phyloP scores from a whole-genome alignment of 2,329 filamentous ascomycete genomes.

The Fusarium clavum region DNA sequence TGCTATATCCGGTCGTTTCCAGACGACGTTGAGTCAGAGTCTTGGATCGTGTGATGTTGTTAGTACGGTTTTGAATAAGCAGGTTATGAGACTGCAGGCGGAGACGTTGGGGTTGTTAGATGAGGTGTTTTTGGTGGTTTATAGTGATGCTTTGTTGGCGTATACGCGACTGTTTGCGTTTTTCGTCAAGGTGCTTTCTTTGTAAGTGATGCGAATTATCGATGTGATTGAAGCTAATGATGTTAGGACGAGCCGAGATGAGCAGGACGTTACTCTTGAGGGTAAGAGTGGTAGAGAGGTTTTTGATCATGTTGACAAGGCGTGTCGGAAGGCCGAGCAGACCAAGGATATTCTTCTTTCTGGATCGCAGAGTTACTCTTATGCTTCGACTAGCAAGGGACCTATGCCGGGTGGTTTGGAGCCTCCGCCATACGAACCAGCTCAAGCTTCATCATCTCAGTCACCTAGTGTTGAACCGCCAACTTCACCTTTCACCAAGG shows the following conservation, averaged over 20 bases:
- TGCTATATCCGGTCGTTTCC: conserved; percentile 48
- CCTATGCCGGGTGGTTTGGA: conserved; percentile 20
- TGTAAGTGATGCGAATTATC: conserved; percentile 34
- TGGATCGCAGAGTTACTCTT: neutral
- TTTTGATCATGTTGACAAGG: conserved; percentile 36
- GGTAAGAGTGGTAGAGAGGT: conserved; percentile 29
- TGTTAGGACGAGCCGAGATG: conserved; percentile 28
- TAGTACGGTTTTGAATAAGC: conserved; percentile 49
- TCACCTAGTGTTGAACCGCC: conserved; percentile 9
- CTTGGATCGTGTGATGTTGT: conserved; percentile 48
- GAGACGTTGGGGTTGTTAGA: conserved; percentile 43
- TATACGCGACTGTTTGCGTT: conserved; percentile 45
- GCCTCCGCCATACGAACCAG: conserved; percentile 45
- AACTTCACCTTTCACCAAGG: conserved; percentile 30
- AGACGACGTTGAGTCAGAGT: conserved; percentile 44
- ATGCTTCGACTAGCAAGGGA: conserved; percentile 33
- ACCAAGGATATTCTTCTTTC: conserved; percentile 34
- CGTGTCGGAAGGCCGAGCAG: conserved; percentile 32
- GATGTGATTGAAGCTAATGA: neutral
- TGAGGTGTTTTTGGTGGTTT: conserved; percentile 42
- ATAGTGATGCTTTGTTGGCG: conserved; percentile 41
- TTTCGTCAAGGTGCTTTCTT: conserved; percentile 36
- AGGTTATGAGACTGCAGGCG: conserved; percentile 49
- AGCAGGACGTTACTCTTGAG: conserved; percentile 44
- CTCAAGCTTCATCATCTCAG: conserved; percentile 25